Evolutionary conservation across 441 rosid species (phyloP).

Genomic region (Gossypium lobatum): DNA sequence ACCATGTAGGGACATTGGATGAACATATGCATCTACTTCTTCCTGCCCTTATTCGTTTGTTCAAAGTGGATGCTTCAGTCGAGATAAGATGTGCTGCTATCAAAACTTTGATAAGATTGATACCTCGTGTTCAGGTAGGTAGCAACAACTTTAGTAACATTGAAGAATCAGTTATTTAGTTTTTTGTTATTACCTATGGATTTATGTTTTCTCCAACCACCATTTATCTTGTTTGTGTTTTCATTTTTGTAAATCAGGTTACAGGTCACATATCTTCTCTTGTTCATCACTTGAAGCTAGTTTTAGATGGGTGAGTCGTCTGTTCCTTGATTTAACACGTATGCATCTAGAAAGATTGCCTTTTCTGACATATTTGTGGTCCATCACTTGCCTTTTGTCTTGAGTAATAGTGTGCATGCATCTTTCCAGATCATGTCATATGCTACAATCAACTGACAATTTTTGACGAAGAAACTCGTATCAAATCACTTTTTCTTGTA

Average conservation of each 20-base stretch:
- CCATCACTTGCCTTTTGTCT: not conserved
- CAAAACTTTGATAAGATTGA: conserved; percentile 91
- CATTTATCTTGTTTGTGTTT: not conserved
- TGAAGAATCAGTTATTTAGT: not conserved
- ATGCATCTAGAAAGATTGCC: not conserved
- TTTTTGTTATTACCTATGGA: not conserved
- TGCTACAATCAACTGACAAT: not conserved
- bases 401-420: not conserved
- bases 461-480: not conserved
- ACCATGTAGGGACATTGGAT: conserved; percentile 78
- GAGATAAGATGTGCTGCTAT: conserved; percentile 87
- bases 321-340: conserved; percentile 1
- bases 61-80: conserved; percentile 93
- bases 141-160: conserved; percentile 9
- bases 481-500: not conserved
- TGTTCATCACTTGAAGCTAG: conserved; percentile 97
- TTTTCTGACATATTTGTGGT: not conserved
- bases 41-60: conserved; percentile 92
- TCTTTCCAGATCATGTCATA: not conserved
- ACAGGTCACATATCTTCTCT: conserved; percentile 94
- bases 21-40: conserved; percentile 99
- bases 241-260: conserved; percentile 51
- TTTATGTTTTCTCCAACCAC: not conserved
- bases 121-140: conserved; percentile 96
- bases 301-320: conserved; percentile 87